Conservation (phyloP, 352 stramenopile genomes). For the Halophytophthora batemanensis region DNA sequence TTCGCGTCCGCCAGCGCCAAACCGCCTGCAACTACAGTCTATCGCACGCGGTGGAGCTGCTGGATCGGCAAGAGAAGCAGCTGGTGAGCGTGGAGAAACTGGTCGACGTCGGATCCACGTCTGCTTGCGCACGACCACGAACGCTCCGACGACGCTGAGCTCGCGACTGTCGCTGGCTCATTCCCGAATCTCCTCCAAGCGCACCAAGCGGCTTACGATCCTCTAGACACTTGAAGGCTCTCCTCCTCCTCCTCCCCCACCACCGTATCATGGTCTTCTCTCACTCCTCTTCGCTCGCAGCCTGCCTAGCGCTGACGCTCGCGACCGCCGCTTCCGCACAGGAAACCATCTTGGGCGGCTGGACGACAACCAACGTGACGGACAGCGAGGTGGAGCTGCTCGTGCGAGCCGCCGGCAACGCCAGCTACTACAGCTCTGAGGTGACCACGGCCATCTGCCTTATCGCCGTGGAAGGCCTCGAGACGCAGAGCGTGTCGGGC, state of each 20-base stretch:
- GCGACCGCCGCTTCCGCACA: slow-evolving; percentile 12
- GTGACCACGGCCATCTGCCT: slow-evolving; percentile 37
- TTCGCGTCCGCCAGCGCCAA: too few relatives aligned
- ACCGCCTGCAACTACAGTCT: too few relatives aligned
- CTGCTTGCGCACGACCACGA: too few relatives aligned
- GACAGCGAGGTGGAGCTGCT: slow-evolving; percentile 27
- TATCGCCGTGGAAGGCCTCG: slow-evolving; percentile 29
- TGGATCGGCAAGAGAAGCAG: too few relatives aligned
- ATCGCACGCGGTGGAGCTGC: too few relatives aligned
- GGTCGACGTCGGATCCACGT: too few relatives aligned
- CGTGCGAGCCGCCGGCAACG: slow-evolving; percentile 22
- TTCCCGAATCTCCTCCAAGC: slow-evolving; percentile 14
- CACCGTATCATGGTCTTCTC: slow-evolving; percentile 9
- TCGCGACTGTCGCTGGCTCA: slow-evolving; percentile 2
- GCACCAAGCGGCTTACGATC: slow-evolving; percentile 8
- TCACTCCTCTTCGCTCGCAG: neutral
- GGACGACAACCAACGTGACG: slow-evolving; percentile 20
- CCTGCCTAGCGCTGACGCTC: slow-evolving; percentile 2
- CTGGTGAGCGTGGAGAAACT: too few relatives aligned
- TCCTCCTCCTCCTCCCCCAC: neutral
- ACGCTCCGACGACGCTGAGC: neutral
- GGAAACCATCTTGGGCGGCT: slow-evolving; percentile 16
- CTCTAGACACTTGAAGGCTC: neutral
- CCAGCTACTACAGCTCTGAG: slow-evolving; percentile 28
- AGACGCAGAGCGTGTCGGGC: slow-evolving; percentile 40